Evolutionary conservation across 441 rosid species (phyloP).

Genomic region (Euphorbia celastroides): DNA sequence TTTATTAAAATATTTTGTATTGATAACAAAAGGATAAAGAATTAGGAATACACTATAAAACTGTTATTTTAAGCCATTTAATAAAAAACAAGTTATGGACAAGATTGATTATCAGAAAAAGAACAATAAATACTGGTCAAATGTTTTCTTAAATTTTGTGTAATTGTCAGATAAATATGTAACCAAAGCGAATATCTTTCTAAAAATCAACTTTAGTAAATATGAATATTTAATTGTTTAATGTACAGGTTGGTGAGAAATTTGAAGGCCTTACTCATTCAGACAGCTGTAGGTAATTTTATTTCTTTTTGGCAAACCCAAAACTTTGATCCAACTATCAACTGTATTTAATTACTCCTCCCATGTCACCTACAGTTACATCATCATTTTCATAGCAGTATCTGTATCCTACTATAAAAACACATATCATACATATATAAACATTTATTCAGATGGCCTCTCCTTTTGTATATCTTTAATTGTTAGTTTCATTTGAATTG

Average conservation of each 20-base stretch:
- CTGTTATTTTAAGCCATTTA: not conserved
- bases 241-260: too few species aligned
- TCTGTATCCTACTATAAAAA: too few species aligned
- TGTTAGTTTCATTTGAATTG: too few species aligned
- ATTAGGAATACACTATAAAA: not conserved
- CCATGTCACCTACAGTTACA: too few species aligned
- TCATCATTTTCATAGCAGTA: too few species aligned
- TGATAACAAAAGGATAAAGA: too few species aligned
- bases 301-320: not conserved
- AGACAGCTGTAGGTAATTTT: not conserved
- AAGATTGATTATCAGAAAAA: not conserved
- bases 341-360: not conserved
- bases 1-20: too few species aligned
- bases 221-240: too few species aligned
- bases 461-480: too few species aligned
- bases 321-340: not conserved
- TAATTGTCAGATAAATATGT: not conserved
- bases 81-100: not conserved
- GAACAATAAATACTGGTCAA: not conserved
- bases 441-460: too few species aligned
- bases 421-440: too few species aligned
- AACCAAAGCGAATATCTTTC: not conserved
- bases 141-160: not conserved
- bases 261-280: not conserved
- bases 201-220: too few species aligned